phyloP scores from a whole-genome alignment of 768 basidiomycete genomes.

The Ramaria sp. region DNA sequence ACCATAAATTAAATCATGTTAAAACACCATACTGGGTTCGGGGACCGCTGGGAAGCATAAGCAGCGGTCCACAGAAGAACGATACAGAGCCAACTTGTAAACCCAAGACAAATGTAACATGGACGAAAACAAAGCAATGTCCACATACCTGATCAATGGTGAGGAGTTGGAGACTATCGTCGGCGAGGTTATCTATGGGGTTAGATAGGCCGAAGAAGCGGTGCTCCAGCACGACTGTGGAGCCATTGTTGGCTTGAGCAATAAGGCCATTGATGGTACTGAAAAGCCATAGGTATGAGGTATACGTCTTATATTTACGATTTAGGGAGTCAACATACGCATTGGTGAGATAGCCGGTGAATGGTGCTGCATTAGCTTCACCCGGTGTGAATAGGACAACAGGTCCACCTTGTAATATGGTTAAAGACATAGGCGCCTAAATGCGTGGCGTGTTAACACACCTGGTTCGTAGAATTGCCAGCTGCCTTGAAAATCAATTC shows the following conservation, averaged over 20 bases:
- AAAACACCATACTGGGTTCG: too few relatives aligned
- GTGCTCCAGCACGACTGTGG: conserved; percentile 55
- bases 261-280: conserved; percentile 51
- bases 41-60: too few relatives aligned
- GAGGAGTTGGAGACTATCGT: conserved; percentile 44
- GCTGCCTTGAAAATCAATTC: background rate
- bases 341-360: conserved; percentile 50
- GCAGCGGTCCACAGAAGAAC: too few relatives aligned
- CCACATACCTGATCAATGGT: conserved; percentile 50
- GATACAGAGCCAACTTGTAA: too few relatives aligned
- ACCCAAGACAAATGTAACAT: too few relatives aligned
- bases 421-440: background rate
- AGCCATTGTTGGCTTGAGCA: conserved; percentile 55
- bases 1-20: too few relatives aligned
- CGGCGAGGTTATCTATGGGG: conserved; percentile 49
- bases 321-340: background rate
- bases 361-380: conserved; percentile 42
- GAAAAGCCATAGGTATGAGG: background rate
- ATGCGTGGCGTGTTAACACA: background rate
- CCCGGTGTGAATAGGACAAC: conserved; percentile 60
- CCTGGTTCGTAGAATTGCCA: conserved; percentile 4
- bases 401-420: conserved; percentile 31
- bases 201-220: conserved; percentile 72
- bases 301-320: background rate
- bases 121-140: background rate